Evolutionary conservation across 495 filamentous ascomycete species (phyloP), one percentile per base, ranked within the genome.

Genomic region (Penicillium ucsense): DNA sequence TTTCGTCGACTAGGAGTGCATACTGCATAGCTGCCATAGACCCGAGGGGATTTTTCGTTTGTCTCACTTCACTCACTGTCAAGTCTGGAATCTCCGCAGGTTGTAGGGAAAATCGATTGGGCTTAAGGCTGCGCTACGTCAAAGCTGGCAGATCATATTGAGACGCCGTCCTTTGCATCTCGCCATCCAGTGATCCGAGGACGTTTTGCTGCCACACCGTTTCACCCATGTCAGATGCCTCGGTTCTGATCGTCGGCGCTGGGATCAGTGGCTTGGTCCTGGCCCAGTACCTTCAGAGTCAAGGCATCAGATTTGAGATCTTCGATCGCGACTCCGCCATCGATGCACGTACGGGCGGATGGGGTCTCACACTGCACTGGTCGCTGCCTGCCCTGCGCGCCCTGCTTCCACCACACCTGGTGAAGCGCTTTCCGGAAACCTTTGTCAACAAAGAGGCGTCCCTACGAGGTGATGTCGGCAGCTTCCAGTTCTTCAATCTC

Each of bases 331-430:
- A 83, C 52, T 47, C 60, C 3, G 53, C 61, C 7, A 52, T 69
- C 27, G 55, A 62, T 8, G 58, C 68, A 8, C 69, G 79, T 4
- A 64, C 55, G 5, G 67, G 67, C 31, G 79, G 80, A 35, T 83
- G 78, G 78, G 78, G 74, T 4, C 60, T 83, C 8, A 81, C 80
- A 0, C 66, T 83, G 45, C 76, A 82, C 56, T 80, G 75, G 76
- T 70, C 71, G 31, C 63, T 81, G 8, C 63, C 73, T 8, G 70
- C 70, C 3, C 61, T 82, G 44, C 61, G 70, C 7, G 51, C 65
- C 8, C 54, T 81, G 6, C 64, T 82, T 5, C 78, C 77, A 0
- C 61, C 72, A 3, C 52, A 73, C n/a, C 46, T 80, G 28, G 53
- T 75, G 9, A 49, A 50, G 3, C 66, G 64, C 0, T 62, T 82